Evolutionary conservation across 345 rosid species (phyloP).

Genomic region (Erucastrum elatum): DNA sequence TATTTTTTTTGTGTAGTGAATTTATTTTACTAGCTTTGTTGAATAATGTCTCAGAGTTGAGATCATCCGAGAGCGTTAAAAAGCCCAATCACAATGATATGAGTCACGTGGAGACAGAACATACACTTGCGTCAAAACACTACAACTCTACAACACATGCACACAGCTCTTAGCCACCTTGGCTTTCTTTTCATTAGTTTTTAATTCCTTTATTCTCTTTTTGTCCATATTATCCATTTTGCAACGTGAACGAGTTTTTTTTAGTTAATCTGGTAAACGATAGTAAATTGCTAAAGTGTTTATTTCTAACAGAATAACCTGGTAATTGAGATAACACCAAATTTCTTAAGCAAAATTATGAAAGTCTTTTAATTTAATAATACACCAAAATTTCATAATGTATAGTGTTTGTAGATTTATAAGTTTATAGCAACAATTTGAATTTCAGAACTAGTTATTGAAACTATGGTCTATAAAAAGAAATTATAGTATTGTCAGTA

Average conservation of each 20-base stretch:
- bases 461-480: not conserved
- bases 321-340: not conserved
- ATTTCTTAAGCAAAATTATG: not conserved
- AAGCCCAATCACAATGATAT: not conserved
- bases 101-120: not conserved
- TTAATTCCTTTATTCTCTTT: not conserved
- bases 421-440: not conserved
- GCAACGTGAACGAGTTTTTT: not conserved
- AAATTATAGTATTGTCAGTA: not conserved
- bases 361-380: not conserved
- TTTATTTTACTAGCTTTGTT: not conserved
- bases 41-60: not conserved
- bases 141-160: not conserved
- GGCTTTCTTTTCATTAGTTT: not conserved
- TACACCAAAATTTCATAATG: not conserved
- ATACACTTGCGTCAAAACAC: not conserved
- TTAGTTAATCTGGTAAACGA: not conserved
- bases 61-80: not conserved
- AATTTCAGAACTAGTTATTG: not conserved
- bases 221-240: not conserved
- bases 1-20: not conserved
- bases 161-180: not conserved
- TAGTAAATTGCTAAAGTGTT: not conserved
- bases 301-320: not conserved
- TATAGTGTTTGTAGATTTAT: not conserved